Conservation (phyloP, 345 rosid genomes). For the Dipteronia dyeriana region DNA sequence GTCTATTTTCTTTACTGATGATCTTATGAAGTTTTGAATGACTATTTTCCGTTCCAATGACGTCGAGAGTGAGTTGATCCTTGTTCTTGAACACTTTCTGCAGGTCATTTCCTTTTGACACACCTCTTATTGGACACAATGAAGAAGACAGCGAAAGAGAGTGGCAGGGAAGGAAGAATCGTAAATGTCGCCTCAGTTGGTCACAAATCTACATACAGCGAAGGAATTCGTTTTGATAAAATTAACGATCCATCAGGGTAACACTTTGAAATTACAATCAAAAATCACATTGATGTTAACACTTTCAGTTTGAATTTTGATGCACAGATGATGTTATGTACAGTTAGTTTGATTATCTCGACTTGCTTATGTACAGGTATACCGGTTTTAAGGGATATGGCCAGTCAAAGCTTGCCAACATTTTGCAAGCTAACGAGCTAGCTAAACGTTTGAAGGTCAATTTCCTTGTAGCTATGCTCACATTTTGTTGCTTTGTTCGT, state of each 20-base stretch:
- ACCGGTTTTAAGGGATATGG: background rate
- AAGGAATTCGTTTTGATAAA: conserved; percentile 60
- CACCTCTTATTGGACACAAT: conserved; percentile 61
- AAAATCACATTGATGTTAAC: background rate
- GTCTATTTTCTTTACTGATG: background rate
- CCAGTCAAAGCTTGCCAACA: background rate
- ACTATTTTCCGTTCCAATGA: background rate
- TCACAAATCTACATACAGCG: conserved; percentile 49
- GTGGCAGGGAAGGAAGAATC: conserved; percentile 65
- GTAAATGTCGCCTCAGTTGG: conserved; percentile 61
- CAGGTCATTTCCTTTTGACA: conserved; percentile 77
- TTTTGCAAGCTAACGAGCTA: background rate
- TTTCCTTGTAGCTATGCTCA: background rate
- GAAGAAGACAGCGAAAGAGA: conserved; percentile 61
- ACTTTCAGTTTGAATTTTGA: background rate
- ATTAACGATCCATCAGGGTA: conserved; percentile 64
- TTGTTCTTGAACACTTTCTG: background rate
- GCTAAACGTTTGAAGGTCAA: background rate
- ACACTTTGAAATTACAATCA: background rate
- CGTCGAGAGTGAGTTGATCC: background rate
- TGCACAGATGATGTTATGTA: background rate
- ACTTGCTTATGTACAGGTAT: background rate
- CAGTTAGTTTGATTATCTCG: background rate
- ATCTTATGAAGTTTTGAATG: background rate
- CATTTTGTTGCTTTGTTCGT: background rate